Conservation (phyloP, 192 early-diverging fungal genomes). For the Coemansia sp. region DNA sequence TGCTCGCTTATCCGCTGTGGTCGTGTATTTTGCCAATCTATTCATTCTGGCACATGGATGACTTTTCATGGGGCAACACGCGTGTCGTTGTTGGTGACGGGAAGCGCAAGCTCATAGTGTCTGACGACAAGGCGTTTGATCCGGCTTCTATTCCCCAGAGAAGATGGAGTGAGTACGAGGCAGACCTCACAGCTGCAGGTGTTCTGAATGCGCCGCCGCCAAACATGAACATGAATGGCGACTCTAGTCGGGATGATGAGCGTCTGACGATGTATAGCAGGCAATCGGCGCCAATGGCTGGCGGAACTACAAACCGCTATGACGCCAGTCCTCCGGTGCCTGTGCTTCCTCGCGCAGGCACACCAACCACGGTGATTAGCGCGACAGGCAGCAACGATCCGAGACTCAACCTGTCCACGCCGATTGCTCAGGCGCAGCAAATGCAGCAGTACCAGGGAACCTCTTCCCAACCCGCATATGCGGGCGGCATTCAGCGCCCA, state of each 20-base stretch:
- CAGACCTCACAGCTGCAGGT: slow-evolving; percentile 60
- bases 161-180: slow-evolving; percentile 88
- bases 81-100: slow-evolving; percentile 75
- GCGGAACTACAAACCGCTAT: slow-evolving; percentile 3
- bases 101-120: slow-evolving; percentile 63
- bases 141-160: slow-evolving; percentile 82
- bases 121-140: slow-evolving; percentile 83
- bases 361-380: slow-evolving; percentile 34
- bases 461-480: neutral
- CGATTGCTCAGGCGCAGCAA: slow-evolving; percentile 43
- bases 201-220: slow-evolving; percentile 48
- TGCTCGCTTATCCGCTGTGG: slow-evolving; percentile 89
- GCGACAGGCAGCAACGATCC: slow-evolving; percentile 27
- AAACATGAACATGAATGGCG: slow-evolving; percentile 46
- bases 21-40: slow-evolving; percentile 91
- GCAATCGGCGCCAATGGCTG: slow-evolving; percentile 26
- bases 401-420: slow-evolving; percentile 35
- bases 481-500: slow-evolving; percentile 13
- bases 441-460: slow-evolving; percentile 24
- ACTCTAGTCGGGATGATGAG: slow-evolving; percentile 42
- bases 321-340: slow-evolving; percentile 16
- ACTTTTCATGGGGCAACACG: slow-evolving; percentile 99
- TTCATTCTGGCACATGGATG: slow-evolving; percentile 98
- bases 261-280: slow-evolving; percentile 31
- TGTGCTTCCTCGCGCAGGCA: slow-evolving; percentile 22